These are phyloP conservation scores for Colletotrichum sp. DNA, from an alignment of 2,329 filamentous ascomycete species.

Conservation along the genomic window DNA sequence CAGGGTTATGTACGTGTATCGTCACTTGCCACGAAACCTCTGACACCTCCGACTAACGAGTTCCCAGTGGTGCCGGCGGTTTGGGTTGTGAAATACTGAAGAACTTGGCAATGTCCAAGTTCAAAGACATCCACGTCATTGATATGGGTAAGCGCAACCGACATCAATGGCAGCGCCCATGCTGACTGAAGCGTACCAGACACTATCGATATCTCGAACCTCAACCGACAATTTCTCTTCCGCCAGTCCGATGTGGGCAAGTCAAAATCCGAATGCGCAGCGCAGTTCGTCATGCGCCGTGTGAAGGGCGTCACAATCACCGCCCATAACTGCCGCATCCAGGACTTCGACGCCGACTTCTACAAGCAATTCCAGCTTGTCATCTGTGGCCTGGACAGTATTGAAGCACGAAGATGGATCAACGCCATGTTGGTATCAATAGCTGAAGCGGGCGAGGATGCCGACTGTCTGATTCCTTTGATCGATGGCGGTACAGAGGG, in stretches of 20 bases:
- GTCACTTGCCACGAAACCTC: conserved; percentile 10
- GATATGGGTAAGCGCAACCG: conserved; percentile 79
- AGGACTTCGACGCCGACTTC: conserved; percentile 95
- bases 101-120: conserved; percentile 92
- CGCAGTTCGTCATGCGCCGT: conserved; percentile 86
- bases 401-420: conserved; percentile 98
- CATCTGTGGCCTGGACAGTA: conserved; percentile 93
- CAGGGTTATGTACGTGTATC: conserved; percentile 56
- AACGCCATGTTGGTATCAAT: conserved; percentile 92
- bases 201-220: conserved; percentile 97
- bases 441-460: conserved; percentile 77
- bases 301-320: conserved; percentile 93
- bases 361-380: conserved; percentile 97
- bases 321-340: conserved; percentile 91
- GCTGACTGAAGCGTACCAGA: conserved; percentile 54
- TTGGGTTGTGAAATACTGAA: conserved; percentile 97
- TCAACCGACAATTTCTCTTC: conserved; percentile 98
- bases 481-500: conserved; percentile 98
- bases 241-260: conserved; percentile 90
- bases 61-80: conserved; percentile 82
- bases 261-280: conserved; percentile 91
- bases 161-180: neutral
- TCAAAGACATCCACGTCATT: conserved; percentile 97
- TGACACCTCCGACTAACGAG: conserved; percentile 21
- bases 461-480: conserved; percentile 88